Base-by-base conservation (phyloP, 306 rosid genomes). In the Trichosanthes truncata region DNA sequence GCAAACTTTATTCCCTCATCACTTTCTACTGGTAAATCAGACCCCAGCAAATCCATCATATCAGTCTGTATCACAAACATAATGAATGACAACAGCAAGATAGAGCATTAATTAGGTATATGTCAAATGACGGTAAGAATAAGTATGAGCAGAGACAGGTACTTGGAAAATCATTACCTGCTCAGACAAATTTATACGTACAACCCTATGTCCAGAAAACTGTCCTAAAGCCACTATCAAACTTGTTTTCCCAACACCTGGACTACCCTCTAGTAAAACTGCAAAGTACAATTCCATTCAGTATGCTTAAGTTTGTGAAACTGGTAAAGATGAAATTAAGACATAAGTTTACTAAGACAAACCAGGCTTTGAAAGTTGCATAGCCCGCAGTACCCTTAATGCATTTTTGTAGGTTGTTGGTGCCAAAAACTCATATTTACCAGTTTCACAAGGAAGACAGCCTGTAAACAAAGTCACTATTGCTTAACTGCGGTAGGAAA, bases 231-330 rank as follows among this genome's bases (percentile, higher is more conserved):
- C 97, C 87, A 87, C 89, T 85, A 95, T 79, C 79, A 95, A 90
- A 89, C 97, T 95, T 57, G 98, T 95, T 83, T 95, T 95, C 85
- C 98, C 98, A 52, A 95, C 98, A 82, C 98, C 98, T 21, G 98
- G 98, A 83, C 98, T 92, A 18, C 98, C 98, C 86, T 95, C 98
- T 76, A 95, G 86, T 84, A 95, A 83, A 86, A 95, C 97, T 92
- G 88, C 79, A 90, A 80, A 48, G 52, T 78, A 81, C 38, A 53
- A 45, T 40, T 63, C 51, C 79, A 73, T 55, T 71, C 73, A 80
- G 82, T 79, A 66, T 76, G 68, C 61, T 40, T 78, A 31, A 66
- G 20, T 52, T 11, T 18, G 17, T 74, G 35, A 69, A 56, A 67
- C 23, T 45, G 66, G 8, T 9, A 80, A 43, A 36, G 3, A 67